Conservation (phyloP, 2,329 filamentous ascomycete species). For the Aspergillus hortae region DNA sequence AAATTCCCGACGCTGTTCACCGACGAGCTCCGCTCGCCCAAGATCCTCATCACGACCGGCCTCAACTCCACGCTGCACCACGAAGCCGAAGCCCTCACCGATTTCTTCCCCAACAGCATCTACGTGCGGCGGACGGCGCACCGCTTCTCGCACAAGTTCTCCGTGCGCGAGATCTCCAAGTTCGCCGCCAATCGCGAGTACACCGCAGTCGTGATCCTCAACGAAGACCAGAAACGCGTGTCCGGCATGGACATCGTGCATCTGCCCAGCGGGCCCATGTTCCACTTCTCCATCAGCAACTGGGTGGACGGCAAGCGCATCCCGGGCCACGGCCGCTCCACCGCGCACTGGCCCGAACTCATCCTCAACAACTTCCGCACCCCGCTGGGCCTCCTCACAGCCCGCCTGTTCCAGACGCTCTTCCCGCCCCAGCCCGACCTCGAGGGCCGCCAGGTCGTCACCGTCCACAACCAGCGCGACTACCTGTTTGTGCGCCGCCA, state of each 20-base stretch:
- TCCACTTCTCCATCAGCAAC: slow-evolving; percentile 86
- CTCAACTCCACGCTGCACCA: slow-evolving; percentile 84
- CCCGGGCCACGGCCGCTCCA: slow-evolving; percentile 85
- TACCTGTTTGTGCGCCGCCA: slow-evolving; percentile 92
- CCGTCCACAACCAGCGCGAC: slow-evolving; percentile 90
- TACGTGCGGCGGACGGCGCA: slow-evolving; percentile 86
- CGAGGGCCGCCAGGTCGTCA: slow-evolving; percentile 82
- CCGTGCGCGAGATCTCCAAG: slow-evolving; percentile 80
- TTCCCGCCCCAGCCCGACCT: slow-evolving; percentile 82
- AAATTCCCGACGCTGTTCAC: slow-evolving; percentile 60
- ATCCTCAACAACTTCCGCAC: slow-evolving; percentile 94
- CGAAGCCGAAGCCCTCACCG: slow-evolving; percentile 73
- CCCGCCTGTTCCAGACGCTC: slow-evolving; percentile 74
- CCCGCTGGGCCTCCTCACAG: slow-evolving; percentile 81
- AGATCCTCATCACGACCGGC: slow-evolving; percentile 87
- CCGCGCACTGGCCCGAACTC: slow-evolving; percentile 85
- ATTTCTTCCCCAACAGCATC: slow-evolving; percentile 72
- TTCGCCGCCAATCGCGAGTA: slow-evolving; percentile 81
- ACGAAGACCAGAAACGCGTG: slow-evolving; percentile 84
- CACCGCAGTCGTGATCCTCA: slow-evolving; percentile 78
- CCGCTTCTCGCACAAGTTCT: slow-evolving; percentile 84
- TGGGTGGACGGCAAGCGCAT: slow-evolving; percentile 87
- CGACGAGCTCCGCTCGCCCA: slow-evolving; percentile 59
- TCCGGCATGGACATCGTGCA: slow-evolving; percentile 80
- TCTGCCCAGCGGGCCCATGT: slow-evolving; percentile 79